phyloP scores from a whole-genome alignment of 768 basidiomycete genomes.

The Jaapia argillacea region DNA sequence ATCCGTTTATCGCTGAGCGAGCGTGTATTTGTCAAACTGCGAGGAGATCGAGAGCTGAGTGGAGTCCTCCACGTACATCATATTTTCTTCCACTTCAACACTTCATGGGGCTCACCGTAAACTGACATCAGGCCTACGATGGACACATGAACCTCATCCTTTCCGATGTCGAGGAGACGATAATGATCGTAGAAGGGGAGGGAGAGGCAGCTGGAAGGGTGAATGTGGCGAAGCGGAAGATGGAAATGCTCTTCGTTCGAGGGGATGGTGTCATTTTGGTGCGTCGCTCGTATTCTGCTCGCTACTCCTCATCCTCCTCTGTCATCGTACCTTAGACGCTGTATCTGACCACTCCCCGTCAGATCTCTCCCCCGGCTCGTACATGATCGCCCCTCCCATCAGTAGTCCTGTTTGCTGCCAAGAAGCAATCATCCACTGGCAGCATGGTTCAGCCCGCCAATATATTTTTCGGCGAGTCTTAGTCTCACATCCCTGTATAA shows the following conservation, averaged over 20 bases:
- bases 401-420: too few relatives aligned
- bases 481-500: not conserved
- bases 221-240: slow-evolving; percentile 81
- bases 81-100: slow-evolving; percentile 3
- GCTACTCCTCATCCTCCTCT: not conserved
- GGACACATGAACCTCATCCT: slow-evolving; percentile 99
- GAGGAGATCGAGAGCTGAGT: slow-evolving; percentile 87
- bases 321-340: slow-evolving; percentile 6
- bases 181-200: slow-evolving; percentile 89
- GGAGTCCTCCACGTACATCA: slow-evolving; percentile 91
- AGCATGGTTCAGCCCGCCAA: slow-evolving; percentile 21
- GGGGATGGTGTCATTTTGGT: slow-evolving; percentile 97
- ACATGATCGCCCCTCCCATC: too few relatives aligned
- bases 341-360: slow-evolving; percentile 8
- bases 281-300: too few relatives aligned
- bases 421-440: too few relatives aligned
- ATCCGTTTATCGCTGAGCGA: slow-evolving; percentile 94
- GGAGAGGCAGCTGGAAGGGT: slow-evolving; percentile 51
- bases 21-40: slow-evolving; percentile 94
- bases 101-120: not conserved
- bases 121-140: slow-evolving; percentile 75
- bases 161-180: slow-evolving; percentile 95
- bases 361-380: slow-evolving; percentile 80
- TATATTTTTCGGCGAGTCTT: slow-evolving; percentile 22
- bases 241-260: slow-evolving; percentile 97